Evolutionary conservation across 2,329 filamentous ascomycete genomes (phyloP).

Genomic region (Diaporthe vaccinii): DNA sequence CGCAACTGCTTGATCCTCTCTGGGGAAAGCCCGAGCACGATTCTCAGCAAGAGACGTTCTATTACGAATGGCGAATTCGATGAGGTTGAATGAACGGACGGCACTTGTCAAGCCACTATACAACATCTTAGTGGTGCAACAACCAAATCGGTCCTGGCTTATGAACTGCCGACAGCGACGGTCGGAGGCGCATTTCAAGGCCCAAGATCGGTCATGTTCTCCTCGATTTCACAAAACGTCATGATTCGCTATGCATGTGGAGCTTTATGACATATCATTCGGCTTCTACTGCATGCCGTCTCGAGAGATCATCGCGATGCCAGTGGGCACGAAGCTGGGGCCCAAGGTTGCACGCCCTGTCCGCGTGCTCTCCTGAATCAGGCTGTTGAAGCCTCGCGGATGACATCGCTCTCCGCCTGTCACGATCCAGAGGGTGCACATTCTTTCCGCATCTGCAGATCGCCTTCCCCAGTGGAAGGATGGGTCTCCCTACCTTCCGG

Average conservation of each 20-base stretch:
- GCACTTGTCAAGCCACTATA: conserved; percentile 9
- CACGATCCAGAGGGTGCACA: neutral
- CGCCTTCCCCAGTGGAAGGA: neutral
- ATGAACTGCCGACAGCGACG: neutral
- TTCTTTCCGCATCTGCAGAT: neutral
- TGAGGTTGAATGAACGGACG: neutral
- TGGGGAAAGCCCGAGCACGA: conserved; percentile 17
- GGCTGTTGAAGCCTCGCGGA: conserved; percentile 10
- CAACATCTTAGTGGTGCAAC: neutral
- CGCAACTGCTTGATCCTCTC: conserved; percentile 36
- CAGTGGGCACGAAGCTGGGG: conserved; percentile 26
- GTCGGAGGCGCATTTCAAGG: neutral
- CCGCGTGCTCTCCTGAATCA: conserved; percentile 36
- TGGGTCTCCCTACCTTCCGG: neutral
- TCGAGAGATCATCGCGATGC: conserved; percentile 21
- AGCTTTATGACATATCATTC: conserved; percentile 26
- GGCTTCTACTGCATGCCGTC: conserved; percentile 28
- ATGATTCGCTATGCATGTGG: conserved; percentile 30
- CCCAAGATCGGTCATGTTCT: conserved; percentile 24
- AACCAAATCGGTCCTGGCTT: neutral
- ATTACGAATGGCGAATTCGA: neutral
- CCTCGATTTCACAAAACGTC: conserved; percentile 28
- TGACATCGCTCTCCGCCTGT: neutral
- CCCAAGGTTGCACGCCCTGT: conserved; percentile 5
- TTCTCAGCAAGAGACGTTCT: neutral